Evolutionary conservation across 2,329 filamentous ascomycete species (phyloP).

Genomic region (Cercospora nicotianae): DNA sequence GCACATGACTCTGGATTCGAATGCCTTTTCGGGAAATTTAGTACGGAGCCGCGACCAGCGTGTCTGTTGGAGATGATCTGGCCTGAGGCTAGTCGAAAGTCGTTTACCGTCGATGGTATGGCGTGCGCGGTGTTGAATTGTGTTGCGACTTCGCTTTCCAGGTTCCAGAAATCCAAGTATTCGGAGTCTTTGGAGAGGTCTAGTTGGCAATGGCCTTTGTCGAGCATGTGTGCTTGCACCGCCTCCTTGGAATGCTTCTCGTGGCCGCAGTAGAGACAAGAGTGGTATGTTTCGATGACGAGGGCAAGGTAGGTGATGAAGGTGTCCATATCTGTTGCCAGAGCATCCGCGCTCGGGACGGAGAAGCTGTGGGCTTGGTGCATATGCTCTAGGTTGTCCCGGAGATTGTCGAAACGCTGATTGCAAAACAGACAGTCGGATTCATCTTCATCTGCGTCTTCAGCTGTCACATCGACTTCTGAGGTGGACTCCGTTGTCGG

Average conservation of each 20-base stretch:
- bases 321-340: constrained; percentile 51
- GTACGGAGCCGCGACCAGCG: background rate
- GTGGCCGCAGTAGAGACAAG: constrained; percentile 55
- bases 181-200: constrained; percentile 22
- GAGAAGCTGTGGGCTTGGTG: constrained; percentile 48
- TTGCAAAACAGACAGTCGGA: constrained; percentile 44
- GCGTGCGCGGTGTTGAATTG: background rate
- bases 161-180: constrained; percentile 25
- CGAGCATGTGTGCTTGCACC: constrained; percentile 54
- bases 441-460: background rate
- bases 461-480: background rate
- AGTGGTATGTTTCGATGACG: constrained; percentile 50
- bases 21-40: constrained; percentile 4
- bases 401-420: constrained; percentile 34
- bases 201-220: constrained; percentile 50
- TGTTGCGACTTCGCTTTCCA: background rate
- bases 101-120: constrained; percentile 3
- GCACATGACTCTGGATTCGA: background rate
- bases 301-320: constrained; percentile 53
- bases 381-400: constrained; percentile 52
- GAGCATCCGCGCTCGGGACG: constrained; percentile 26
- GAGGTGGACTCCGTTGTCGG: background rate
- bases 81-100: constrained; percentile 22
- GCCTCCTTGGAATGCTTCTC: constrained; percentile 47
- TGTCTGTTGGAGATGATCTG: constrained; percentile 12